A percentile compares a stretch with the other conserved stretches of the same genome.
These are phyloP conservation scores for Rhodotorula kratochvilovae DNA, from an alignment of 768 basidiomycete genomes.

Conservation along the genomic window DNA sequence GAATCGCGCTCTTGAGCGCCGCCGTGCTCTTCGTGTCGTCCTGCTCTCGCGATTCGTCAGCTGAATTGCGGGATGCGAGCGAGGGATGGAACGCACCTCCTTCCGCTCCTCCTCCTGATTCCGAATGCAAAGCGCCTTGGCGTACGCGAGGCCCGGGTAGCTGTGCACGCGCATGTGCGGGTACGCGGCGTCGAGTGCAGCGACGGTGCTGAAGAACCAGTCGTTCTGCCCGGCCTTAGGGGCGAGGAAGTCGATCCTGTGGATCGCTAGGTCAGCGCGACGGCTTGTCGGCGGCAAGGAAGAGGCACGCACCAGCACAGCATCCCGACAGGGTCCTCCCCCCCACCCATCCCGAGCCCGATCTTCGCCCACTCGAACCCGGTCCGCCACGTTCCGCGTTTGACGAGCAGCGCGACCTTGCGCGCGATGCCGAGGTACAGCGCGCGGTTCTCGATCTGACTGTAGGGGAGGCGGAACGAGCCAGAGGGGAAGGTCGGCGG, in stretches of 20 bases:
- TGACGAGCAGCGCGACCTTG: constrained; percentile 77
- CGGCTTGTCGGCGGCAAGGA: background rate
- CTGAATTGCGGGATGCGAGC: accelerated
- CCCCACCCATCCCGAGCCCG: constrained; percentile 23
- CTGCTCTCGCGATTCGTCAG: constrained; percentile 48
- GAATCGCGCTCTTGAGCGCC: constrained; percentile 68
- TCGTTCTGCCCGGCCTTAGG: constrained; percentile 71
- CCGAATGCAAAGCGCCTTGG: constrained; percentile 44
- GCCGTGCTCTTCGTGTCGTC: constrained; percentile 58
- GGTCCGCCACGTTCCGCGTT: constrained; percentile 82
- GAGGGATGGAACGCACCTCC: constrained; percentile 46
- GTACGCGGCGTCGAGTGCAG: constrained; percentile 33
- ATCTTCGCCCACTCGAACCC: constrained; percentile 83
- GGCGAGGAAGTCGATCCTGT: constrained; percentile 70
- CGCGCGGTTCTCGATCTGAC: constrained; percentile 81
- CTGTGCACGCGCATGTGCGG: constrained; percentile 56
- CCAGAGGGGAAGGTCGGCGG: constrained; percentile 82
- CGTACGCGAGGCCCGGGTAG: constrained; percentile 59
- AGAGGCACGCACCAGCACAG: constrained; percentile 55
- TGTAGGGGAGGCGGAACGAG: constrained; percentile 78
- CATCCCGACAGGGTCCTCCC: constrained; percentile 47
- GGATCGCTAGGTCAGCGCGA: background rate
- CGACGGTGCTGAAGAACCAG: constrained; percentile 67
- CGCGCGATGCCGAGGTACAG: constrained; percentile 85
- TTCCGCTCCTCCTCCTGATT: constrained; percentile 48